Conservation (phyloP, 2,329 filamentous ascomycete species). For the Talaromyces sp. region DNA sequence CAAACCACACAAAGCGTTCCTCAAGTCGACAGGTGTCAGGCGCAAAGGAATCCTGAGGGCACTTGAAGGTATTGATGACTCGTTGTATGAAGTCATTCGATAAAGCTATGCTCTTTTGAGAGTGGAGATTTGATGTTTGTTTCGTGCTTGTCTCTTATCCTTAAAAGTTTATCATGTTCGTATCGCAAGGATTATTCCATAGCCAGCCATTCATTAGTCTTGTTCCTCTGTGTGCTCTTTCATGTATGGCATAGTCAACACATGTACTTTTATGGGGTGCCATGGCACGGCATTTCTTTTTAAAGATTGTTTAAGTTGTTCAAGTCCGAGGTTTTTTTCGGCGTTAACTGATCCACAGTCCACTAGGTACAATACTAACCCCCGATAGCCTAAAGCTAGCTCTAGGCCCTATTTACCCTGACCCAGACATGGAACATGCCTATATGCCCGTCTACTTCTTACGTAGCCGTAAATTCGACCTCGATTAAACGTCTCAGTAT, state of each 20-base stretch:
- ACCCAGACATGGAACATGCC: neutral
- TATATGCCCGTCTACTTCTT: too few relatives aligned
- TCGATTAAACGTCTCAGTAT: neutral
- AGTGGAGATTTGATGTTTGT: too few relatives aligned
- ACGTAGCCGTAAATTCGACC: neutral
- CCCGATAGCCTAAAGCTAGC: neutral
- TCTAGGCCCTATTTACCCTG: neutral
- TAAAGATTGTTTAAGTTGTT: neutral
- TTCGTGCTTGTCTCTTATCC: neutral
- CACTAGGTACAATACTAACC: neutral
- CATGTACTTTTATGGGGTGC: neutral
- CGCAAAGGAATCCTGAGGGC: constrained; percentile 83
- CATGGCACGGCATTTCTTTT: too few relatives aligned
- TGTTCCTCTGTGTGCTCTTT: neutral
- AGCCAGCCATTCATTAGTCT: neutral
- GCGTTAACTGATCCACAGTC: too few relatives aligned
- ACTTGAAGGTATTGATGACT: constrained; percentile 68
- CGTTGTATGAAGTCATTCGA: constrained; percentile 60
- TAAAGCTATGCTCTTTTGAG: constrained; percentile 37
- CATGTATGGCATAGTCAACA: neutral
- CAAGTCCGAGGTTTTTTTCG: neutral
- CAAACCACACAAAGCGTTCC: constrained; percentile 55
- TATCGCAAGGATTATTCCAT: neutral
- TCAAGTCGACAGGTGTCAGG: constrained; percentile 58
- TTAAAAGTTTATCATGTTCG: neutral